These are phyloP conservation scores for Eimeria necatrix DNA, from an alignment of 169 alveolate genomes.

Conservation along the genomic window DNA sequence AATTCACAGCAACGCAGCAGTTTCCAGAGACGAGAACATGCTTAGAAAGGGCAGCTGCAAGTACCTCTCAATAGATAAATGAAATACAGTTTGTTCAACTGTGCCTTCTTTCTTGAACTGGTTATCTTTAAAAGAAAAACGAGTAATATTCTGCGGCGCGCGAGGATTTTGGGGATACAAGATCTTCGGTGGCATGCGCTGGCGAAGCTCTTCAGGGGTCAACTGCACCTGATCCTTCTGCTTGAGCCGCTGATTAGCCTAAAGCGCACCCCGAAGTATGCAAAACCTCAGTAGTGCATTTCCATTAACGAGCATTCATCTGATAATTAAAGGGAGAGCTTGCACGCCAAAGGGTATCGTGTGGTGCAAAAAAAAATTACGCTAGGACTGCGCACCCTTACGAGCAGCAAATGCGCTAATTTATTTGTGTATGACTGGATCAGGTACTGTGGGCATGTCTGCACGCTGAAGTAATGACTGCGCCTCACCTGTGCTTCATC, in stretches of 20 bases:
- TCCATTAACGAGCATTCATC: neutral
- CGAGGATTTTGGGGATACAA: conserved; percentile 90
- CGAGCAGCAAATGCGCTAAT: no score
- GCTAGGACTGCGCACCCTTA: no score
- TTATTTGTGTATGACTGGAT: no score
- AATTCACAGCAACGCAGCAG: neutral
- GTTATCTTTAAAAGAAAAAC: conserved; percentile 88
- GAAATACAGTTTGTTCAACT: conserved; percentile 91
- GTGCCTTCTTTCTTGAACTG: conserved; percentile 90
- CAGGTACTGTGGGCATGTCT: no score
- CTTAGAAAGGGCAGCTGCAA: neutral
- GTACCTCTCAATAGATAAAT: conserved; percentile 89
- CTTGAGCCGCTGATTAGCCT: conserved; percentile 76
- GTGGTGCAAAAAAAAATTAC: no score
- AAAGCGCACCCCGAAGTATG: neutral
- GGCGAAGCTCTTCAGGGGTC: conserved; percentile 86
- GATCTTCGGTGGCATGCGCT: conserved; percentile 88
- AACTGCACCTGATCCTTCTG: conserved; percentile 82
- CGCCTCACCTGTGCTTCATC: conserved; percentile 57
- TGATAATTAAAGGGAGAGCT: neutral
- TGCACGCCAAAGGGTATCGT: no score
- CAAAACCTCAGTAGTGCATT: neutral
- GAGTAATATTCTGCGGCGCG: conserved; percentile 92
- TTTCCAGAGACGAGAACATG: neutral
- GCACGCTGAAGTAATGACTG: neutral